A percentile compares a stretch with the other conserved stretches of the same genome.
Evolutionary conservation across 2,329 filamentous ascomycete genomes (phyloP).

Genomic region (Calonectria hongkongensis): DNA sequence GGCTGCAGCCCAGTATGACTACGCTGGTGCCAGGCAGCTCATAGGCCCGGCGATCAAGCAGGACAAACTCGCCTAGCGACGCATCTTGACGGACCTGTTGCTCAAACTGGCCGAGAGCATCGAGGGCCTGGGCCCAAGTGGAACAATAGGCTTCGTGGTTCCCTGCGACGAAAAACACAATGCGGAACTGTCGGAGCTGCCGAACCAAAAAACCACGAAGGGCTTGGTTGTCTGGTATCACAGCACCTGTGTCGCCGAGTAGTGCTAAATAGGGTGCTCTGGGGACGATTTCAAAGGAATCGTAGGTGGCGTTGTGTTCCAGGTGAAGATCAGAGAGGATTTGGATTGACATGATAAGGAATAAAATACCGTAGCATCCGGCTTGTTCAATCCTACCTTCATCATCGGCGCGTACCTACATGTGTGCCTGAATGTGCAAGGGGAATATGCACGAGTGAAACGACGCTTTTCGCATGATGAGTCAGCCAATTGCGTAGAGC

Average conservation of each 20-base stretch:
- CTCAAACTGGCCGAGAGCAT: conserved; percentile 58
- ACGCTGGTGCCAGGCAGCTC: conserved; percentile 50
- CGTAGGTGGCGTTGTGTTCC: conserved; percentile 69
- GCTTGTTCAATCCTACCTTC: not conserved
- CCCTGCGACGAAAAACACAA: conserved; percentile 71
- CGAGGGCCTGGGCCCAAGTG: conserved; percentile 58
- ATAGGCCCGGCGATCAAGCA: conserved; percentile 60
- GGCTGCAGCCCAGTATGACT: conserved; percentile 61
- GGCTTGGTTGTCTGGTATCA: conserved; percentile 59
- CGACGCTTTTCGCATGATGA: not conserved
- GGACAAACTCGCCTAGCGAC: conserved; percentile 61
- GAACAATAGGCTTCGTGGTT: conserved; percentile 74
- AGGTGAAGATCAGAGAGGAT: conserved; percentile 77
- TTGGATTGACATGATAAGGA: conserved; percentile 55
- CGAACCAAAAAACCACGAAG: conserved; percentile 64
- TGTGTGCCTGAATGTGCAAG: not conserved
- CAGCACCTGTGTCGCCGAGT: conserved; percentile 73
- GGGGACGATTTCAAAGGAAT: conserved; percentile 68
- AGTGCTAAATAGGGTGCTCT: conserved; percentile 71
- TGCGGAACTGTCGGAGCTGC: conserved; percentile 69
- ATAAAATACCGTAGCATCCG: not conserved
- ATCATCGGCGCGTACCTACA: not conserved
- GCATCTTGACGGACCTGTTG: conserved; percentile 48
- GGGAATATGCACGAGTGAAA: not conserved
- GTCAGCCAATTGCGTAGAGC: not conserved